Evolutionary conservation across 2,329 filamentous ascomycete species (phyloP).

Genomic region (Curvularia spicifera): DNA sequence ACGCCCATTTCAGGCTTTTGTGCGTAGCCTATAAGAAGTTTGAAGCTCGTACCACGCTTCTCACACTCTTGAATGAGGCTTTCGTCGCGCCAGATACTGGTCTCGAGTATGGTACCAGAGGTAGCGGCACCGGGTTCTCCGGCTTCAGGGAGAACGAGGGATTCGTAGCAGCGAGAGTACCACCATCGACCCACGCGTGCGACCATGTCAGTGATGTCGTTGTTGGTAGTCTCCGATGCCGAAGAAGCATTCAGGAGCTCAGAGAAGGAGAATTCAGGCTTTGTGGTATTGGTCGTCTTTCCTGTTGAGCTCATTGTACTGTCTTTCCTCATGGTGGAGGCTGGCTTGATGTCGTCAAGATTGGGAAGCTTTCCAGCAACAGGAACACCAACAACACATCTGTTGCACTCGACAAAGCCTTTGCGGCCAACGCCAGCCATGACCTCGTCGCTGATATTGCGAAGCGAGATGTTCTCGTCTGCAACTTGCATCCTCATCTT

Average conservation of each 20-base stretch:
- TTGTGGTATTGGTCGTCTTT: conserved; percentile 27
- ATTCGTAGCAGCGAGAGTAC: conserved; percentile 93
- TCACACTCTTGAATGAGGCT: conserved; percentile 83
- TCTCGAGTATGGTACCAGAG: conserved; percentile 51
- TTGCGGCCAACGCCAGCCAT: conserved; percentile 70
- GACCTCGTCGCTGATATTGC: conserved; percentile 61
- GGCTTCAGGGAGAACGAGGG: conserved; percentile 56
- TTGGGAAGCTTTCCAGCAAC: conserved; percentile 61
- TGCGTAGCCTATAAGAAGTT: conserved; percentile 89
- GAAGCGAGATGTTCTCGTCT: conserved; percentile 66
- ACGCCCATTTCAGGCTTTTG: conserved; percentile 69
- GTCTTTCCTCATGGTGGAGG: conserved; percentile 35
- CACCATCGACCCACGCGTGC: conserved; percentile 93
- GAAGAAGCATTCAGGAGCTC: conserved; percentile 44
- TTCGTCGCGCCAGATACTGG: conserved; percentile 80
- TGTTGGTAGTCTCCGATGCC: conserved; percentile 64
- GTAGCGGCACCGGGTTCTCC: conserved; percentile 45
- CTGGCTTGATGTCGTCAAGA: conserved; percentile 32
- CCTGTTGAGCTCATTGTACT: conserved; percentile 32
- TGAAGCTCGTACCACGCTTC: conserved; percentile 83
- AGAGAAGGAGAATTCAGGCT: conserved; percentile 46
- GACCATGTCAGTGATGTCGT: conserved; percentile 90
- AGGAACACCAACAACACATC: conserved; percentile 78
- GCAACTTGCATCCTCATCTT: conserved; percentile 72
- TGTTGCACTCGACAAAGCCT: conserved; percentile 75